A percentile compares a stretch with the other conserved stretches of the same genome.
Conservation (phyloP, 2,329 filamentous ascomycete species). For the Verticillium isaacii region DNA sequence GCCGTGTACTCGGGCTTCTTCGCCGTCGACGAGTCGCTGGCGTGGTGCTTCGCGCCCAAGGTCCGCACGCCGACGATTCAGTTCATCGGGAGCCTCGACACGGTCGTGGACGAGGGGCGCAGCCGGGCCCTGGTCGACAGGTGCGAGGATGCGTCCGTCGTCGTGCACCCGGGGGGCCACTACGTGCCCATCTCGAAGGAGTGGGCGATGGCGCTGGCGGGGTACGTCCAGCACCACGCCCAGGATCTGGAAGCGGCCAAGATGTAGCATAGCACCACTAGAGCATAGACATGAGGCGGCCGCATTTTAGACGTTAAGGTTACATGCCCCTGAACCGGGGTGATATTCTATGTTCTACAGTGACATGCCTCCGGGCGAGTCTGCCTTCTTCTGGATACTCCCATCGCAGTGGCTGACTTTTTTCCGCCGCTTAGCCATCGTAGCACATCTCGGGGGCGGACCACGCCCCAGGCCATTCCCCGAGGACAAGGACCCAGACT, state of each 20-base stretch:
- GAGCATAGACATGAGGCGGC: conserved; percentile 4
- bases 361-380: conserved; percentile 3
- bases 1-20: conserved; percentile 75
- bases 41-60: conserved; percentile 64
- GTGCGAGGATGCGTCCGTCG: conserved; percentile 49
- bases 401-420: background rate
- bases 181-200: conserved; percentile 81
- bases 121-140: conserved; percentile 62
- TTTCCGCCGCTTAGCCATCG: background rate
- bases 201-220: conserved; percentile 70
- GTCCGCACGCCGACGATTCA: conserved; percentile 76
- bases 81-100: conserved; percentile 78
- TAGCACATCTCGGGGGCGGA: background rate
- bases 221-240: conserved; percentile 54
- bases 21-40: conserved; percentile 56
- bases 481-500: background rate
- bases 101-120: conserved; percentile 76
- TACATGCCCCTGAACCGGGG: conserved; percentile 2
- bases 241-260: conserved; percentile 16
- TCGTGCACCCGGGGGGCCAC: conserved; percentile 83
- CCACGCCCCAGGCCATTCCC: background rate
- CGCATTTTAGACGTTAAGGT: conserved; percentile 5
- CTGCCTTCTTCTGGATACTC: background rate
- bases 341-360: conserved; percentile 13
- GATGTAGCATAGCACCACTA: conserved; percentile 12